Percentiles rank a stretch among this genome's conserved stretches.
phyloP scores from a whole-genome alignment of 2,329 filamentous ascomycete genomes.

The Lithohypha guttulata region DNA sequence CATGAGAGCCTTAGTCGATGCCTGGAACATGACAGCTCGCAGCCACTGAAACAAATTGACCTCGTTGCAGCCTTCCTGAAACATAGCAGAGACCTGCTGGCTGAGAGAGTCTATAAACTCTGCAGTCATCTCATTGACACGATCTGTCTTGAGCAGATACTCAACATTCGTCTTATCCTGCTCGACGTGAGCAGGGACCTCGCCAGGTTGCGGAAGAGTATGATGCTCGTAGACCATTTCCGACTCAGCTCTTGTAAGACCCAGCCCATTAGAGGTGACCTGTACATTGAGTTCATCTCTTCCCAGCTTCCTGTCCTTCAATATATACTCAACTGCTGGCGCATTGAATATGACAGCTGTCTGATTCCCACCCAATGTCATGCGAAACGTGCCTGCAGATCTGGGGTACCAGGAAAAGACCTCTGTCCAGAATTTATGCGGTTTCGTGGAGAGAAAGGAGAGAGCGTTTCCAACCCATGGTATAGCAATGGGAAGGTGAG shows the following conservation, averaged over 20 bases:
- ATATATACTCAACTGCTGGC: constrained; percentile 11
- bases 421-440: constrained; percentile 14
- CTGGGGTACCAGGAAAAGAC: constrained; percentile 8
- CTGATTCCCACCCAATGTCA: constrained; percentile 11
- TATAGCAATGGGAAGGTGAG: constrained; percentile 13
- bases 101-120: constrained; percentile 12
- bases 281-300: constrained; percentile 12
- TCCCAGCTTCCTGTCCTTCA: constrained; percentile 10
- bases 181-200: constrained; percentile 2
- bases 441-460: constrained; percentile 12
- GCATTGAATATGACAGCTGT: constrained; percentile 11
- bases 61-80: background rate
- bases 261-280: constrained; percentile 7
- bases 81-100: background rate
- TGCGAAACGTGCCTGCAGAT: constrained; percentile 6
- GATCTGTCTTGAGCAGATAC: constrained; percentile 11
- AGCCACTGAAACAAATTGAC: constrained; percentile 7
- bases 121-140: constrained; percentile 12
- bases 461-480: constrained; percentile 15
- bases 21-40: constrained; percentile 9
- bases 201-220: background rate
- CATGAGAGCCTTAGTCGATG: constrained; percentile 25
- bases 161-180: constrained; percentile 8
- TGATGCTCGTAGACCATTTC: constrained; percentile 7
- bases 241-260: constrained; percentile 9